Base-by-base conservation (phyloP, 805 yeast genomes). In the Metschnikowia cubensis region DNA sequence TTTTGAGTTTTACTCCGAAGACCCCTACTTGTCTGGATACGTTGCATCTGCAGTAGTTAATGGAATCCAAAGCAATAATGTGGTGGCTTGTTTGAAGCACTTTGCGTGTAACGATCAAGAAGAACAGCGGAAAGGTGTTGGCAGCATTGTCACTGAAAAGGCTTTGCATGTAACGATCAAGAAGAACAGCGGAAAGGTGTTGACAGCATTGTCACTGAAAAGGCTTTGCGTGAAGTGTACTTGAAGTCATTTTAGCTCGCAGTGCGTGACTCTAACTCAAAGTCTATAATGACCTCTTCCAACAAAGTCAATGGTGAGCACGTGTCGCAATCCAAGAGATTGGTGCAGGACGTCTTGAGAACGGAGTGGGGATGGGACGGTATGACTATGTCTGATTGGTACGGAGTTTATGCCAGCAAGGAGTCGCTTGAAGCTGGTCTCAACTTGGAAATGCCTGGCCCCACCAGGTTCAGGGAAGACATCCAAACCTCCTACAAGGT, bases 401-500 rank as follows among this genome's bases (percentile, higher is more conserved):
- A 59, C 59, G 88, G 87, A 22, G 71, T 75, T 8, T 81, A 77
- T 61, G 71, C 82, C 14, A 66, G 67, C 35, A 69, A 68, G 39
- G 75, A 71, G 39, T 58, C 83, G 14, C 61, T 82, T 42, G 71
- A 74, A 37, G 79, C 80, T 34, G 87, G 87, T 6, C 66, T 83
- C 49, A 84, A 82, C 59, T 67, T 83, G 56, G 87, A 83, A 63
- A 81, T 81, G 85, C 88, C 88, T 1, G 88, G 87, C 35, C 80
- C 82, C 15, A 67, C 82, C 2, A 64, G 75, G 41, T 74, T 73
- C 62, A 62, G 83, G 67, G 66, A 75, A 55, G 65, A 65, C 1
- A 64, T 64, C 29, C 64, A 71, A 11, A 64, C 80, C 15, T 52
- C 68, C 6, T 81, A 76, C 57, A 73, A 75, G 40, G 66, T 80